Conservation (phyloP, 2,329 filamentous ascomycete genomes). For the Falciphora oryzae region DNA sequence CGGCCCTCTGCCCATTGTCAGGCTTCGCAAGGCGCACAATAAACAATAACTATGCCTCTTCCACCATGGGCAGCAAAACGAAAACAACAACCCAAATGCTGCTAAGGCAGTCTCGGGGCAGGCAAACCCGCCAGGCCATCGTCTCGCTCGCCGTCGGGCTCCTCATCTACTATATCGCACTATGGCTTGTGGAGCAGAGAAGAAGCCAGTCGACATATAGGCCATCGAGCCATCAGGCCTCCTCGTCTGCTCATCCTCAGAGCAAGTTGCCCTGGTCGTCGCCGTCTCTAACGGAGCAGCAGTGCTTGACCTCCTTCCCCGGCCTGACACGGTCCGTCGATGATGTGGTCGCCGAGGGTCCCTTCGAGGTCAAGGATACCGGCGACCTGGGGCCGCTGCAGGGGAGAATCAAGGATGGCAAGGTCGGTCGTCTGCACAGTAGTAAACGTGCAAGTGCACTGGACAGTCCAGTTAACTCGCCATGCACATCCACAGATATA, state of each 20-base stretch:
- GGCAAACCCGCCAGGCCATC: conserved; percentile 19
- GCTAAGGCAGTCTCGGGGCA: conserved; percentile 5
- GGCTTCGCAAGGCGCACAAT: no score
- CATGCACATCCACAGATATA: conserved; percentile 29
- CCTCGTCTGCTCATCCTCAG: no score
- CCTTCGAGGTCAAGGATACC: conserved; percentile 33
- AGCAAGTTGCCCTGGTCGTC: background rate
- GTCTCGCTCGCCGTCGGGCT: conserved; percentile 17
- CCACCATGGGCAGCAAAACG: conserved; percentile 14
- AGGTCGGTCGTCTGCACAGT: conserved; percentile 22
- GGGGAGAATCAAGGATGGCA: conserved; percentile 35
- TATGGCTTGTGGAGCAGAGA: background rate
- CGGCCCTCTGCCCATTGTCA: no score
- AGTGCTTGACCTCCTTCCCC: conserved; percentile 41
- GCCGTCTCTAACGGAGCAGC: conserved; percentile 33
- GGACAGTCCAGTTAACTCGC: background rate
- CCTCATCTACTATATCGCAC: conserved; percentile 20
- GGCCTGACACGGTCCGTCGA: conserved; percentile 41
- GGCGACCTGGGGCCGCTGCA: conserved; percentile 35
- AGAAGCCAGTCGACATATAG: no score
- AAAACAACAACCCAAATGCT: conserved; percentile 17
- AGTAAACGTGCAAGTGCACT: background rate
- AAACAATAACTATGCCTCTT: background rate
- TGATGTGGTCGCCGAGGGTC: conserved; percentile 35
- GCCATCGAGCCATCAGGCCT: no score